Evolutionary conservation across 2,329 filamentous ascomycete genomes (phyloP).

Genomic region (Diaporthe ilicicola): DNA sequence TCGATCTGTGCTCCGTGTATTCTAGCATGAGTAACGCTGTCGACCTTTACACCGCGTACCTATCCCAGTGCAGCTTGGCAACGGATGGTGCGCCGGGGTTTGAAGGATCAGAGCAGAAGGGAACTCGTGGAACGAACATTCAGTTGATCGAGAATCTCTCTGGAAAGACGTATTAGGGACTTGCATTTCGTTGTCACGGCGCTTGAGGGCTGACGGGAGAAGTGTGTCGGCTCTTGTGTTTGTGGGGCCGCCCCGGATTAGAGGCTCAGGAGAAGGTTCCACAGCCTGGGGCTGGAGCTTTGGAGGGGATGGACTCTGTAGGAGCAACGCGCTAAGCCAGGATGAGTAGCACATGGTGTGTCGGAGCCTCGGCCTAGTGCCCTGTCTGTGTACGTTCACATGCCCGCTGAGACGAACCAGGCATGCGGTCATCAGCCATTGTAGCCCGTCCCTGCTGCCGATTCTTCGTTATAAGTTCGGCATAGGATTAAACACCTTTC

Average conservation of each 20-base stretch:
- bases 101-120: neutral
- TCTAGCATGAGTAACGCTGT: neutral
- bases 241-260: slow-evolving; percentile 10
- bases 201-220: neutral
- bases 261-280: neutral
- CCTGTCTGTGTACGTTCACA: slow-evolving; percentile 30
- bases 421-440: slow-evolving; percentile 23
- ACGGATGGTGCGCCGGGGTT: neutral
- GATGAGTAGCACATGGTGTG: slow-evolving; percentile 24
- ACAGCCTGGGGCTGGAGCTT: neutral
- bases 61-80: neutral
- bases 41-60: no score
- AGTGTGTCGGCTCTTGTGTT: neutral
- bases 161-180: neutral
- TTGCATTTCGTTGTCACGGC: neutral
- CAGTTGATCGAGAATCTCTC: neutral
- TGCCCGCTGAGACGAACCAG: slow-evolving; percentile 17
- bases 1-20: neutral
- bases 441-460: slow-evolving; percentile 3
- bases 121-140: slow-evolving; percentile 14
- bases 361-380: slow-evolving; percentile 29
- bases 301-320: neutral
- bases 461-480: neutral
- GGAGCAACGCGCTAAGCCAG: slow-evolving; percentile 21
- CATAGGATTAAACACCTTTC: neutral